Evolutionary conservation across 2,329 filamentous ascomycete species (phyloP), one percentile per base, ranked within the genome.

Genomic region (Verticillium nonalfalfae): DNA sequence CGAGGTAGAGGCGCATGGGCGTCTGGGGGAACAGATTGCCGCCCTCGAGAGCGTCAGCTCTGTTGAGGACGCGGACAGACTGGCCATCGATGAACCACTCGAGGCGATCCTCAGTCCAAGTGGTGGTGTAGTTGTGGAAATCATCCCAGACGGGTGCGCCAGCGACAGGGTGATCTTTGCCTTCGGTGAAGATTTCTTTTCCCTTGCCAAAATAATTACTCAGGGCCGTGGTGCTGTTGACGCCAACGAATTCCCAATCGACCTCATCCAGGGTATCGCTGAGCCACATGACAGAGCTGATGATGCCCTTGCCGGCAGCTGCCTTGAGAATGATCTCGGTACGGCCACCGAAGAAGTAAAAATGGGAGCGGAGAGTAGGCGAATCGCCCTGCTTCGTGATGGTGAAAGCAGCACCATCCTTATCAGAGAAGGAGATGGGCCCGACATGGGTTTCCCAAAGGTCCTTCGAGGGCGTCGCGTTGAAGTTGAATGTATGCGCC

Each of bases 251-350:
- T 71, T 95, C 91, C 85, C 91, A 94, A 71, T 97, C 93, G 50
- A 96, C 87, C 75, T 96, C 91, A 72, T 96, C 93, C 14, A 94
- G 81, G 68, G 93, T 88, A 67, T 95, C 89, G 58, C 90, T 94
- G 66, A 95, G 82, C 74, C 94, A 82, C 72, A 96, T 93, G 70
- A 96, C 88, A 64, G 90, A 87, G 69, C 88, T 92, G 68, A 97
- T 85, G 65, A 97, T 88, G 59, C 93, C 93, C 7, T 77, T 78
- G 18, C 93, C 93, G 1, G 80, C 77, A 0, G 93, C 87, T 4
- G 90, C 90, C 77, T 91, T 91, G 79, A 96, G 84, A 67, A 85
- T 81, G 62, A 94, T 82, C 74, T 95, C 91, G 61, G 91, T 87
- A 63, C 87, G 85, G 60, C 92, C 92, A 67, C 90, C 94, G 79